Conservation (phyloP, 441 rosid genomes). For the Aquilaria agallochum region DNA sequence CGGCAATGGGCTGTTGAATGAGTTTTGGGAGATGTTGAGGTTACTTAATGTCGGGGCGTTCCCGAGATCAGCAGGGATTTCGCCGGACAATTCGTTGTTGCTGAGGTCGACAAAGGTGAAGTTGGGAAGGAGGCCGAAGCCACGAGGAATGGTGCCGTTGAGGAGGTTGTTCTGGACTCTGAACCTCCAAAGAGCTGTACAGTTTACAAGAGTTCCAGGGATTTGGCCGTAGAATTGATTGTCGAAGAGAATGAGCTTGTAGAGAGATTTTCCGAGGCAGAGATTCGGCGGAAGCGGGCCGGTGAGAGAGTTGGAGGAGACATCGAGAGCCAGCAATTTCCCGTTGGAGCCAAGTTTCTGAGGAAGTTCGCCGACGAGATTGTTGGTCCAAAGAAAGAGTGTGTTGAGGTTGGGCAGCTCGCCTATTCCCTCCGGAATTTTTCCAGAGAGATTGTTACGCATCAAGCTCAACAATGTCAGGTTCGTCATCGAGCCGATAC, state of each 20-base stretch:
- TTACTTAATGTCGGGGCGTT: constrained; percentile 52
- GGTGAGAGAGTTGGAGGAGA: constrained; percentile 63
- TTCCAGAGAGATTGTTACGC: constrained; percentile 51
- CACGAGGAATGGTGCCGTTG: constrained; percentile 65
- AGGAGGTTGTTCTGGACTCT: constrained; percentile 66
- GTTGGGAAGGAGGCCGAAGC: constrained; percentile 60
- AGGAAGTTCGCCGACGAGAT: constrained; percentile 68
- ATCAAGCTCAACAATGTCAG: constrained; percentile 61
- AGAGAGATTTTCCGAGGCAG: constrained; percentile 68
- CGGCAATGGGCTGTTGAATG: constrained; percentile 46
- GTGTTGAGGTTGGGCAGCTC: constrained; percentile 56
- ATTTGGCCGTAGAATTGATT: constrained; percentile 48
- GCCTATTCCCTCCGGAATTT: constrained; percentile 61
- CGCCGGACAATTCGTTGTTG: constrained; percentile 56
- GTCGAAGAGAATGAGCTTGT: constrained; percentile 86
- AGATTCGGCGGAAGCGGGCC: constrained; percentile 79
- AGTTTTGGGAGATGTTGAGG: constrained; percentile 71
- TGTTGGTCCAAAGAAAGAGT: constrained; percentile 71
- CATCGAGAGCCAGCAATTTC: constrained; percentile 60
- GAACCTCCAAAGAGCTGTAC: constrained; percentile 59
- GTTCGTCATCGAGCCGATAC: constrained; percentile 44
- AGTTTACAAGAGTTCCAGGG: constrained; percentile 52
- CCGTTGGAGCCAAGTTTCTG: constrained; percentile 78
- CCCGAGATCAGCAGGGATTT: constrained; percentile 68
- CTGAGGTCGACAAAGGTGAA: constrained; percentile 71